A percentile compares a stretch with the other conserved stretches of the same genome.
Evolutionary conservation across 306 rosid genomes (phyloP).

Genomic region (Gleditsia sinensis): DNA sequence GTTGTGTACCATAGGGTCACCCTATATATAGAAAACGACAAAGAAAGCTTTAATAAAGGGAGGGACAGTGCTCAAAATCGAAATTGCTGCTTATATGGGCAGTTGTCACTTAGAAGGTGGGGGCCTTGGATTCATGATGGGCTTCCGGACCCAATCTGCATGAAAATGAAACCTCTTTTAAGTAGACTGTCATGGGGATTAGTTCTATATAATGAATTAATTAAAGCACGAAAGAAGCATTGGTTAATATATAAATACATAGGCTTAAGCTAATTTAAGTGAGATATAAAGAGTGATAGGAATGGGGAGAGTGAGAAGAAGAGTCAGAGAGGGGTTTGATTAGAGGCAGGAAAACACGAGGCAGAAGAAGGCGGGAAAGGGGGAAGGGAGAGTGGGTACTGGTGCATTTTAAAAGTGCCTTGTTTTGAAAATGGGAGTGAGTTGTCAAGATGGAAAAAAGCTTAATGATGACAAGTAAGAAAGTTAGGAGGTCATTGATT

Average conservation of each 20-base stretch:
- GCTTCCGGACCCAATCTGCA: conserved; percentile 10
- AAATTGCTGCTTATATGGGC: conserved; percentile 28
- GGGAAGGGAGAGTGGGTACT: neutral
- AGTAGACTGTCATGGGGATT: neutral
- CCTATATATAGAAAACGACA: conserved; percentile 1
- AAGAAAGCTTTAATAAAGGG: neutral
- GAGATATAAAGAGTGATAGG: neutral
- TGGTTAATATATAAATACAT: too few species aligned
- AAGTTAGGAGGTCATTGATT: conserved; percentile 19
- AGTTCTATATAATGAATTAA: neutral
- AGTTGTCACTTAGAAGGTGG: conserved; percentile 27
- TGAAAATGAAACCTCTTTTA: neutral
- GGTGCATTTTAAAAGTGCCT: neutral
- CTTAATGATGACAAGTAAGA: conserved; percentile 31
- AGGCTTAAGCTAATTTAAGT: neutral
- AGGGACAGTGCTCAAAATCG: conserved; percentile 3
- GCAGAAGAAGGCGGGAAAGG: conserved; percentile 16
- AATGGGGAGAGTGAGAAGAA: neutral
- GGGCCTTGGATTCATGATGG: conserved; percentile 16
- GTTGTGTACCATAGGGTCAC: conserved; percentile 29
- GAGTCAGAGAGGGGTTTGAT: conserved; percentile 21
- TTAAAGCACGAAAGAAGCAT: neutral
- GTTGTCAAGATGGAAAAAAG: conserved; percentile 1
- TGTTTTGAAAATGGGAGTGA: neutral
- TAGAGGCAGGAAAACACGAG: conserved; percentile 7